Conservation (phyloP, 2,329 filamentous ascomycete species). For the Zalaria obscura region DNA sequence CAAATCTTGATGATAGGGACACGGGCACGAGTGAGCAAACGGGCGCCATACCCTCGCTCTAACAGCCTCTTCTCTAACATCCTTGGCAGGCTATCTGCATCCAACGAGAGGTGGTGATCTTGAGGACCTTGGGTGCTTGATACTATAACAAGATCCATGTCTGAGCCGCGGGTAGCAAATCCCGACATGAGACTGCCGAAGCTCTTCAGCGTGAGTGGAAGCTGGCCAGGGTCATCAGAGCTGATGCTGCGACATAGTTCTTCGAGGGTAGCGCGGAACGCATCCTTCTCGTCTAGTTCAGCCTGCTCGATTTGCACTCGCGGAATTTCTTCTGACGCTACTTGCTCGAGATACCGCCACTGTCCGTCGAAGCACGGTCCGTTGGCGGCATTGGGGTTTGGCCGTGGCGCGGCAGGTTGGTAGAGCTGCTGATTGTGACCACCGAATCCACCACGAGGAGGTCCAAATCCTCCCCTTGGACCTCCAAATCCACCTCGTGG, state of each 20-base stretch:
- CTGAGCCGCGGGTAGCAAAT: conserved; percentile 75
- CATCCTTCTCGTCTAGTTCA: conserved; percentile 58
- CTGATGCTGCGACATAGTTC: conserved; percentile 48
- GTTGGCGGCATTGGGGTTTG: conserved; percentile 4
- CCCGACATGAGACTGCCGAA: conserved; percentile 76
- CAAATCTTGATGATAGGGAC: conserved; percentile 85
- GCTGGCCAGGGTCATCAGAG: conserved; percentile 32
- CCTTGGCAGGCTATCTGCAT: conserved; percentile 48
- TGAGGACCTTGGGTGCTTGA: conserved; percentile 28
- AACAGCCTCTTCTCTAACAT: conserved; percentile 63
- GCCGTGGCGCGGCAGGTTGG: conserved; percentile 2
- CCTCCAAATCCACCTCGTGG: neutral
- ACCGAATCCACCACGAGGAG: neutral
- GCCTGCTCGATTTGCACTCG: conserved; percentile 46
- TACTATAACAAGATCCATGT: conserved; percentile 76
- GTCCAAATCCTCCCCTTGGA: neutral
- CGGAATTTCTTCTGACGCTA: conserved; percentile 35
- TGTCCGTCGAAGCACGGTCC: conserved; percentile 17
- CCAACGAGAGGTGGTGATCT: conserved; percentile 20
- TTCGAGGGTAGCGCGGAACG: conserved; percentile 53
- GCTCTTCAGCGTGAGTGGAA: conserved; percentile 50
- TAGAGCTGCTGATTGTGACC: neutral
- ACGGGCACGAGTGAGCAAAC: conserved; percentile 62
- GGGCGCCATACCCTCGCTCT: conserved; percentile 57
- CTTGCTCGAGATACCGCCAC: conserved; percentile 25